Evolutionary conservation across 192 early-diverging fungal species (phyloP).

Genomic region (Backusella sp.): DNA sequence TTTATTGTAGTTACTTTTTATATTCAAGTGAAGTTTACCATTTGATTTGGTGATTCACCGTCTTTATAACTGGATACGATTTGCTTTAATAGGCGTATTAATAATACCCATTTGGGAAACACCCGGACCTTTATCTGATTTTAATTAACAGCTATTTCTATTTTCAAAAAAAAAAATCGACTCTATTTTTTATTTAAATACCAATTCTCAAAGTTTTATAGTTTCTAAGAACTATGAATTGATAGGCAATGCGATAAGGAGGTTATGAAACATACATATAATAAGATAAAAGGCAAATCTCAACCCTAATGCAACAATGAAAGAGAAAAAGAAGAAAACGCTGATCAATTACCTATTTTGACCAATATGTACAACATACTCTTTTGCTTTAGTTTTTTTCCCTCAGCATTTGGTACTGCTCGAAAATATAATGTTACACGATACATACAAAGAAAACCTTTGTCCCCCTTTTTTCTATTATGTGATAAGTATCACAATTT

Average conservation of each 20-base stretch:
- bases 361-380: background rate
- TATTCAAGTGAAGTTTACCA: background rate
- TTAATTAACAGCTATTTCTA: background rate
- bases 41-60: background rate
- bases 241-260: background rate
- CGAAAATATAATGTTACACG: background rate
- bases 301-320: background rate
- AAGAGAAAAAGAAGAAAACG: background rate
- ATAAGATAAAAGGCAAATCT: background rate
- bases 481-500: background rate
- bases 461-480: slow-evolving; percentile 1
- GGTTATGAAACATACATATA: background rate
- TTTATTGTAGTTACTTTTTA: background rate
- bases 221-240: background rate
- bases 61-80: background rate
- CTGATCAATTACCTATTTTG: background rate
- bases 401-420: background rate
- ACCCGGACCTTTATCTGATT: background rate
- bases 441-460: background rate
- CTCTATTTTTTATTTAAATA: background rate
- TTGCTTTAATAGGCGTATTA: background rate
- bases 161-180: background rate
- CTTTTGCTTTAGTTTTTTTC: background rate
- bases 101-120: background rate
- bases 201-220: background rate